phyloP scores from a whole-genome alignment of 148 eudicot genomes.

The Bassia scoparia region DNA sequence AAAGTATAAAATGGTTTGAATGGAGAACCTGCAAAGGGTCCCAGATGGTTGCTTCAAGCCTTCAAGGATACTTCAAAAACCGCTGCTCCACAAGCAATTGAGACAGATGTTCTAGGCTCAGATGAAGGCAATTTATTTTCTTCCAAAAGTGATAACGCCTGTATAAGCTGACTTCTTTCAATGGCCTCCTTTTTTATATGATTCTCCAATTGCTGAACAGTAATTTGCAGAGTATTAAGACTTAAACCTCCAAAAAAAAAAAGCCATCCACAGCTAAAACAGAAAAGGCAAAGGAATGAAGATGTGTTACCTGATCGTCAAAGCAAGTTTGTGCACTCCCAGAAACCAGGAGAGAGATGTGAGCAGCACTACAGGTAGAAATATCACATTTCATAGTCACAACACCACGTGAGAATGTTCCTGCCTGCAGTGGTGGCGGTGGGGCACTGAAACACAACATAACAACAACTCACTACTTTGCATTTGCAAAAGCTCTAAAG shows the following conservation, averaged over 20 bases:
- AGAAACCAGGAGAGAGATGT: conserved; percentile 84
- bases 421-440: conserved; percentile 99
- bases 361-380: conserved; percentile 80
- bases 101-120: conserved; percentile 77
- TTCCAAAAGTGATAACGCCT: conserved; percentile 45
- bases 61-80: conserved; percentile 90
- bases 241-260: not conserved
- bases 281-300: not conserved
- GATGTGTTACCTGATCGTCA: conserved; percentile 81
- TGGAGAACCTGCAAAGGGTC: conserved; percentile 82
- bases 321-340: conserved; percentile 99
- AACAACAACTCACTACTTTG: too few relatives aligned
- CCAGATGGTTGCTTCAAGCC: conserved; percentile 87
- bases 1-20: not conserved
- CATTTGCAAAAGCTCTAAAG: conserved; percentile 11
- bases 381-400: conserved; percentile 96
- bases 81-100: conserved; percentile 81
- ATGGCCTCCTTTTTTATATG: conserved; percentile 88
- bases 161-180: conserved; percentile 68
- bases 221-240: conserved; percentile 8
- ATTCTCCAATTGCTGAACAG: conserved; percentile 71
- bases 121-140: conserved; percentile 47
- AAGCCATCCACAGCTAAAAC: not conserved
- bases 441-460: conserved; percentile 75
- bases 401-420: conserved; percentile 90